Evolutionary conservation across 2,329 filamentous ascomycete species (phyloP), one percentile per base, ranked within the genome.

Genomic region (Celoporthe dispersa): DNA sequence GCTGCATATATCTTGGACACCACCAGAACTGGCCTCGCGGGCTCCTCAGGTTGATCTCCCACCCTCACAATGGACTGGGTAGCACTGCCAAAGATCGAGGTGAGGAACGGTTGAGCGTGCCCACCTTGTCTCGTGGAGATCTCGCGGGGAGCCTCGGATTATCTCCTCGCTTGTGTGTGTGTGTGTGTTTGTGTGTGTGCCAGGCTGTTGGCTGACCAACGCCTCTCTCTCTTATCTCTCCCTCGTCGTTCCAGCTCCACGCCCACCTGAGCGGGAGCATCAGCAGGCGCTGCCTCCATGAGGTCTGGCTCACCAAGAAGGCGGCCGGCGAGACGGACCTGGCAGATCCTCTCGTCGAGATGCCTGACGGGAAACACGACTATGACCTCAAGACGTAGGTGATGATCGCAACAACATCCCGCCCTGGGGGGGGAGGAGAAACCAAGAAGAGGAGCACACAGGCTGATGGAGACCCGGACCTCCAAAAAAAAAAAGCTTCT

Each of bases 241-340:
- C n/a, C 5, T 2, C 25, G 53, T 60, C 62, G 31, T 44, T 57
- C 37, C 48, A 94, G 90, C 86, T 95, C 67, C 93, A 96, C 76
- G 92, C 93, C 72, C 92, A 96, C 79, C 85, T 96, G 60, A 92
- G 89, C 55, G 92, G 93, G 67, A 94, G 91, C 78, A 93, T 96
- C 78, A 91, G 88, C 76, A 88, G 91, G 41, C 81, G 88, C 75
- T 90, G 88, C 71, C 87, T 96, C 1, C 92, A 94, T 76, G 86
- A 92, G 51, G 89, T 95, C 77, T 96, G 93, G 92, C 75, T 81
- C 63, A 78, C 79, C 68, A 92, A 90, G 77, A 88, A 86, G 70
- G 80, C 81, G 3, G 80, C 85, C 9, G 82, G 84, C 5, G 77
- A 83, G 31, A 86, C 89, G 2, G 77, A 84, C 12, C 81, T 94